Evolutionary conservation across 2,329 filamentous ascomycete species (phyloP).

Genomic region (Colletotrichum graminicola): DNA sequence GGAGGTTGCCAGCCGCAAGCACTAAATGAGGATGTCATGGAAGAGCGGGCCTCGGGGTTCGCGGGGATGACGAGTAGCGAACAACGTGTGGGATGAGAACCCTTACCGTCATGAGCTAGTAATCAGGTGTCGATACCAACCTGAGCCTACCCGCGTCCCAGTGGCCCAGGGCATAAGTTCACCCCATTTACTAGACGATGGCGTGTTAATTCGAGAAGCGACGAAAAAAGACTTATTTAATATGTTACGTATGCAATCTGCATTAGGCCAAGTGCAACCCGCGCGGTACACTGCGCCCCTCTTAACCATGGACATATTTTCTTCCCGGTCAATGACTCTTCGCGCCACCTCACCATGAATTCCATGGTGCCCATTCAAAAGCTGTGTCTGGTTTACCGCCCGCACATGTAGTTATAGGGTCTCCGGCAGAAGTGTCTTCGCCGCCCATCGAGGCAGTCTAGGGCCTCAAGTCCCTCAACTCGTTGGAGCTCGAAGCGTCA

Average conservation of each 20-base stretch:
- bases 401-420: neutral
- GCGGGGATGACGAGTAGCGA: conserved; percentile 17
- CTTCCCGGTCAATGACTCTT: no score
- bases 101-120: neutral
- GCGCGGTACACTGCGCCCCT: neutral
- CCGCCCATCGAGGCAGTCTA: neutral
- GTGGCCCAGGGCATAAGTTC: no score
- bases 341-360: neutral
- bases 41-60: no score
- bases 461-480: conserved; percentile 17
- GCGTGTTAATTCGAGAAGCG: no score
- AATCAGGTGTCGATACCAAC: neutral
- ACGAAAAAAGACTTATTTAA: neutral
- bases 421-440: neutral
- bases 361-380: neutral
- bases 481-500: neutral
- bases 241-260: no score
- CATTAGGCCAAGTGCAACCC: no score
- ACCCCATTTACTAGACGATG: neutral
- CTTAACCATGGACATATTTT: no score
- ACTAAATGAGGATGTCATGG: neutral
- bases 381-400: neutral
- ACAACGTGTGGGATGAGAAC: neutral
- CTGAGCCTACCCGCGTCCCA: neutral
- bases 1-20: conserved; percentile 16